Evolutionary conservation across 495 filamentous ascomycete species (phyloP).

Genomic region (Paragyromitra xinjiangensis): DNA sequence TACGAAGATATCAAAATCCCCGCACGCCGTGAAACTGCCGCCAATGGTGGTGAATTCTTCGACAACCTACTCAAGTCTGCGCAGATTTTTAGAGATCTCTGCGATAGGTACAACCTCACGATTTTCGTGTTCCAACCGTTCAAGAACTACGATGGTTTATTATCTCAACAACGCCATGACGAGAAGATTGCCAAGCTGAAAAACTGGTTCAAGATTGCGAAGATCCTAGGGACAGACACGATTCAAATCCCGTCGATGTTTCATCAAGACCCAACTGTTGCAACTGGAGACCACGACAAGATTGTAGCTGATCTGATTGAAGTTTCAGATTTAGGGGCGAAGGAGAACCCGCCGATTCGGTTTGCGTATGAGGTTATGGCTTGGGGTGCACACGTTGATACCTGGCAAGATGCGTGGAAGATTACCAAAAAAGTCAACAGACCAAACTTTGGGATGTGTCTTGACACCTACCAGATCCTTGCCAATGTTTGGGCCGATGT

Average conservation of each 20-base stretch:
- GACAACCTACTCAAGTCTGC: constrained; percentile 69
- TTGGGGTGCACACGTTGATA: constrained; percentile 77
- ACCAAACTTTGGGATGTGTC: constrained; percentile 78
- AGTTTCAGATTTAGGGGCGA: constrained; percentile 71
- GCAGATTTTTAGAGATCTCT: constrained; percentile 64
- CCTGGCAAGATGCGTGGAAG: constrained; percentile 76
- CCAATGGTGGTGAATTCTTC: constrained; percentile 15
- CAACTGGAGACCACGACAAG: constrained; percentile 66
- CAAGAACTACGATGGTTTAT: constrained; percentile 78
- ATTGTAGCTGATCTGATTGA: constrained; percentile 72
- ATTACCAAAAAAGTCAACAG: constrained; percentile 72
- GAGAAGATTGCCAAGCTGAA: constrained; percentile 69
- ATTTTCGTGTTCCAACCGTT: constrained; percentile 83
- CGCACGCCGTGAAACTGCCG: constrained; percentile 54
- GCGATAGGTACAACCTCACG: constrained; percentile 66
- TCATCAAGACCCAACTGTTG: constrained; percentile 64
- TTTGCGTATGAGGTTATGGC: constrained; percentile 81
- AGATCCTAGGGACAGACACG: constrained; percentile 71
- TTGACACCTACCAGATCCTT: constrained; percentile 84
- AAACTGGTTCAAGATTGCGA: constrained; percentile 74
- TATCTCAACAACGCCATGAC: constrained; percentile 70
- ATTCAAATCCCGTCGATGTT: constrained; percentile 81
- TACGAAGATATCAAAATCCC: constrained; percentile 74
- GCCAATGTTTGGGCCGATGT: constrained; percentile 79
- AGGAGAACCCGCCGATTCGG: constrained; percentile 66